Conservation (phyloP, 2,329 filamentous ascomycete species). For the Aspergillus sp. region DNA sequence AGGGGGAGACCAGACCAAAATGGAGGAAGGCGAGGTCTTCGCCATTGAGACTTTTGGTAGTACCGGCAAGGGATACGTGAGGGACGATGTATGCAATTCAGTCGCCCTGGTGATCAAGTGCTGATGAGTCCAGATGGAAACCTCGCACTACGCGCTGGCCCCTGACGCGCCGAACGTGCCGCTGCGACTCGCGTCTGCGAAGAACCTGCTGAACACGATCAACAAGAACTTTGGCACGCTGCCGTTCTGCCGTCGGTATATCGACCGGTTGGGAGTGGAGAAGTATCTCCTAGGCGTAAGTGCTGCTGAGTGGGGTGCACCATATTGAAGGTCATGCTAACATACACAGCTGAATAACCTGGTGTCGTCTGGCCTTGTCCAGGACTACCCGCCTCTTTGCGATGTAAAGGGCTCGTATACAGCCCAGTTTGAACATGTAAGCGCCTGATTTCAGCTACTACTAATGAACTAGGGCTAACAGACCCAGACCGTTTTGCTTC, state of each 20-base stretch:
- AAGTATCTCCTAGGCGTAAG: constrained; percentile 84
- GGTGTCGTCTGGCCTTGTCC: constrained; percentile 72
- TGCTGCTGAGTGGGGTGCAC: constrained; percentile 5
- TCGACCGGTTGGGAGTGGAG: constrained; percentile 87
- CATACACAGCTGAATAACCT: constrained; percentile 65
- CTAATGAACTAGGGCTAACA: constrained; percentile 9
- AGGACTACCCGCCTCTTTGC: constrained; percentile 79
- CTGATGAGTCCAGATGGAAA: constrained; percentile 50
- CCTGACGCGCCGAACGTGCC: constrained; percentile 65
- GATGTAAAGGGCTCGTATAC: constrained; percentile 94
- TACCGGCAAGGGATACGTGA: constrained; percentile 79
- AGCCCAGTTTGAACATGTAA: constrained; percentile 87
- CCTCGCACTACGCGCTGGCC: constrained; percentile 76
- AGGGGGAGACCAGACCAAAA: constrained; percentile 78
- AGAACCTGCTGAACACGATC: constrained; percentile 76
- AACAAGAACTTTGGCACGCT: constrained; percentile 94
- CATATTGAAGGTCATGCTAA: constrained; percentile 17
- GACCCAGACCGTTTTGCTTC: constrained; percentile 60
- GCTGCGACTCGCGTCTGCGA: constrained; percentile 70
- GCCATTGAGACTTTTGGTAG: constrained; percentile 94
- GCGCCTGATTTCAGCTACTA: constrained; percentile 31
- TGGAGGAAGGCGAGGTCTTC: constrained; percentile 94
- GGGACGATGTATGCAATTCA: constrained; percentile 72
- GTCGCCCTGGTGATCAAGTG: too few species aligned
- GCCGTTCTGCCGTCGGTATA: constrained; percentile 80